Percentiles rank a stretch among this genome's conserved stretches.
Evolutionary conservation across 169 alveolate species (phyloP).

Genomic region (Babesia ovata): DNA sequence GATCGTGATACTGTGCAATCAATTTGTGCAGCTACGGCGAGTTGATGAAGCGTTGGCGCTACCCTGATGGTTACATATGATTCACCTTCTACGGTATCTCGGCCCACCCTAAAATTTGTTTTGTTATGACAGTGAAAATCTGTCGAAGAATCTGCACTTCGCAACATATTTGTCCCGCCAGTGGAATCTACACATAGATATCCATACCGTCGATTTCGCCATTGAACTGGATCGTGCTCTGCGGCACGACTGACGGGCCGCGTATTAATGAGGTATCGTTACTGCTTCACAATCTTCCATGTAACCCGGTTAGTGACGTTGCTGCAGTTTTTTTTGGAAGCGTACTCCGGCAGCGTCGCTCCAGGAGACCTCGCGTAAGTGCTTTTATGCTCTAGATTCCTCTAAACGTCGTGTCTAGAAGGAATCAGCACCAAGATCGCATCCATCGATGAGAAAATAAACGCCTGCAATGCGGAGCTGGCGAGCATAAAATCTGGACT

Average conservation of each 20-base stretch:
- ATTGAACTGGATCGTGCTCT: neutral
- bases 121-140: too few species aligned
- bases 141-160: too few species aligned
- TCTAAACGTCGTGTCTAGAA: neutral
- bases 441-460: conserved; percentile 22
- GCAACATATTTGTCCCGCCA: neutral
- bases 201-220: neutral
- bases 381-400: neutral
- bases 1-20: too few species aligned
- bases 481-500: conserved; percentile 25
- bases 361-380: conserved; percentile 37
- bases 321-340: conserved; percentile 21
- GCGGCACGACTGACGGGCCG: neutral
- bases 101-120: too few species aligned
- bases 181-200: neutral
- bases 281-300: neutral
- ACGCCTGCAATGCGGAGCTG: conserved; percentile 31
- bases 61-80: conserved; percentile 70
- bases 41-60: conserved; percentile 68
- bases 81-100: neutral
- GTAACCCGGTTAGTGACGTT: too few species aligned
- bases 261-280: conserved; percentile 10
- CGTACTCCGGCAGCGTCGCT: conserved; percentile 11
- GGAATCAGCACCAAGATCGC: conserved; percentile 10
- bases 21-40: conserved; percentile 33